Percentiles rank a stretch among this genome's conserved stretches.
phyloP scores from a whole-genome alignment of 2,329 filamentous ascomycete species.

The Penicillium sp. region DNA sequence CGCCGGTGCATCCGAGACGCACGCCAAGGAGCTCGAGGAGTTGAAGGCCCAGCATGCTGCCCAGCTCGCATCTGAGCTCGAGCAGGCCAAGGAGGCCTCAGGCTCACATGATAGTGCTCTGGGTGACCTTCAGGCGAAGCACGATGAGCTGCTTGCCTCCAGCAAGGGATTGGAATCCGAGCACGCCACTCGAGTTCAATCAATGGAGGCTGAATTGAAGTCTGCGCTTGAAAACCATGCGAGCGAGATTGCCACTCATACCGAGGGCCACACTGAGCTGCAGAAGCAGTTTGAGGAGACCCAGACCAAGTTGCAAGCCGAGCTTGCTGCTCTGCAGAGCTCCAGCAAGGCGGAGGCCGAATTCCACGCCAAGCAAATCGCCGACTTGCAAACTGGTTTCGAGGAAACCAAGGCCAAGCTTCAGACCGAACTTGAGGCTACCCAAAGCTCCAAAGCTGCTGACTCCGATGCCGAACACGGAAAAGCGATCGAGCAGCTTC shows the following conservation, averaged over 20 bases:
- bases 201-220: constrained; percentile 28
- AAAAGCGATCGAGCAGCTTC: constrained; percentile 44
- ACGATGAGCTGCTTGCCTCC: constrained; percentile 34
- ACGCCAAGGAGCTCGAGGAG: constrained; percentile 34
- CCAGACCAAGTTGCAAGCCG: constrained; percentile 29
- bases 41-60: constrained; percentile 38
- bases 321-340: constrained; percentile 32
- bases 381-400: constrained; percentile 39
- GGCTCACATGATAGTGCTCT: constrained; percentile 34
- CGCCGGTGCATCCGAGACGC: constrained; percentile 33
- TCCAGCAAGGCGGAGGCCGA: constrained; percentile 32
- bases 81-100: constrained; percentile 34
- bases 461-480: constrained; percentile 42
- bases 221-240: constrained; percentile 29
- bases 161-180: constrained; percentile 32
- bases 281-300: constrained; percentile 35
- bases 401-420: constrained; percentile 34
- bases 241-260: constrained; percentile 32
- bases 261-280: constrained; percentile 30
- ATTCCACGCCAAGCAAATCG: constrained; percentile 30
- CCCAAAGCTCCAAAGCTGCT: constrained; percentile 35
- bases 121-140: constrained; percentile 35
- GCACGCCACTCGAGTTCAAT: constrained; percentile 35
- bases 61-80: constrained; percentile 30
- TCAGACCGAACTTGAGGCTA: constrained; percentile 41